Percentiles rank a stretch among this genome's conserved stretches.
phyloP scores from a whole-genome alignment of 306 rosid genomes.

The Spatholobus suberectus region DNA sequence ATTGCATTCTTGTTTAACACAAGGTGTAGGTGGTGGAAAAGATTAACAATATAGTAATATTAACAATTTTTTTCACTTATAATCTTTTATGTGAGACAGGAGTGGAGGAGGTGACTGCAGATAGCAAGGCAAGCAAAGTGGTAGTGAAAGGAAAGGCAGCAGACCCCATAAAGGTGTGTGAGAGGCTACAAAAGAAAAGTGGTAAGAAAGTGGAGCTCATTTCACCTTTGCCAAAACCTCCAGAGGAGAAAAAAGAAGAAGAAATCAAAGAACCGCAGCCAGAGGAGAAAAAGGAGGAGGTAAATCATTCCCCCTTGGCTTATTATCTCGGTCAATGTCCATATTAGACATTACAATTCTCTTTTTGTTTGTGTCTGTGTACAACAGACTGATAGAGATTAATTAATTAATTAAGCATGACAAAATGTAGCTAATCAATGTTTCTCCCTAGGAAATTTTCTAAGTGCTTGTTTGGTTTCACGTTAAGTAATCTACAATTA shows the following conservation, averaged over 20 bases:
- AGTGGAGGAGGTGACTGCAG: slow-evolving; percentile 82
- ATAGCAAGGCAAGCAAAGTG: slow-evolving; percentile 75
- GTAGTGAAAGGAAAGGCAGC: slow-evolving; percentile 90
- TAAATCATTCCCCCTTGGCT: slow-evolving; percentile 40
- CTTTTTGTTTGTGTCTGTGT: background rate
- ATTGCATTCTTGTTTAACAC: slow-evolving; percentile 24
- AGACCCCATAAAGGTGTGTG: slow-evolving; percentile 87
- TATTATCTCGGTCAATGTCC: background rate
- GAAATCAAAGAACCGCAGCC: slow-evolving; percentile 52
- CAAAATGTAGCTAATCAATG: background rate
- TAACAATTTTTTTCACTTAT: background rate
- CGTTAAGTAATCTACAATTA: background rate
- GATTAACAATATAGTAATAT: background rate
- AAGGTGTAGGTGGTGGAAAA: slow-evolving; percentile 17
- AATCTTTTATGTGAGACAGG: slow-evolving; percentile 45
- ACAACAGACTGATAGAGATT: background rate
- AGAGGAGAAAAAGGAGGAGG: slow-evolving; percentile 84
- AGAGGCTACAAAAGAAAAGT: slow-evolving; percentile 88
- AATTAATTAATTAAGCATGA: background rate
- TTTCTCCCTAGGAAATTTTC: background rate
- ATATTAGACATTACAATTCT: background rate
- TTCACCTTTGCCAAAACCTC: slow-evolving; percentile 90
- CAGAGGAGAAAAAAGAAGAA: slow-evolving; percentile 58
- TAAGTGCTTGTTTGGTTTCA: background rate
- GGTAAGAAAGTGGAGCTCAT: slow-evolving; percentile 85